Evolutionary conservation across 225 moss, liverwort and hornwort genomes (phyloP).

Genomic region (Marchantia paleacea): DNA sequence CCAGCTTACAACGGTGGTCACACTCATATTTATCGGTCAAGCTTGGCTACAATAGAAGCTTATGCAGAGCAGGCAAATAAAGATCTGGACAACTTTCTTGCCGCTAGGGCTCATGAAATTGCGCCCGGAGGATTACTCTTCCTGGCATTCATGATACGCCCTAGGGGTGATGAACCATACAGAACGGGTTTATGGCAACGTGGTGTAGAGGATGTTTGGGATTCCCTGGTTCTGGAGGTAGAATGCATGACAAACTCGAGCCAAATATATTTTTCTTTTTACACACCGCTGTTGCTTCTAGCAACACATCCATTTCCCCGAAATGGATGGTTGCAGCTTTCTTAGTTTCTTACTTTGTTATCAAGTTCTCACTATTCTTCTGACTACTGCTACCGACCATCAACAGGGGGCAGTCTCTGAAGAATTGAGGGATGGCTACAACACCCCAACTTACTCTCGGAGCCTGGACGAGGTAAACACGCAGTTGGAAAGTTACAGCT

Average conservation of each 20-base stretch:
- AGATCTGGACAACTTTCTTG: not conserved
- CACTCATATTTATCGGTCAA: slow-evolving; percentile 3
- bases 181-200: not conserved
- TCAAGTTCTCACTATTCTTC: too few species aligned
- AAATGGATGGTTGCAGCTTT: not conserved
- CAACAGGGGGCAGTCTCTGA: slow-evolving; percentile 3
- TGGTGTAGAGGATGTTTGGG: not conserved
- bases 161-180: not conserved
- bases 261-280: not conserved
- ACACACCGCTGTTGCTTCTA: not conserved
- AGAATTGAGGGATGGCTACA: slow-evolving; percentile 9
- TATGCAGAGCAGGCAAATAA: slow-evolving; percentile 5
- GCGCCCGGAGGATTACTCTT: not conserved
- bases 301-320: not conserved
- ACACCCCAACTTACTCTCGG: not conserved
- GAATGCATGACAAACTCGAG: not conserved
- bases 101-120: slow-evolving; percentile 4
- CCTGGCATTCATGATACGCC: not conserved
- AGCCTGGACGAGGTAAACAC: slow-evolving; percentile 8
- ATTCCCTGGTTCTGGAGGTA: not conserved
- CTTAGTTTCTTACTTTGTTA: too few species aligned
- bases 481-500: slow-evolving; percentile 9
- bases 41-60: not conserved
- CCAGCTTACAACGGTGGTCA: slow-evolving; percentile 1
- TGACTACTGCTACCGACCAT: not conserved